phyloP scores from a whole-genome alignment of 331 rosid genomes.

The Acacia concinna region DNA sequence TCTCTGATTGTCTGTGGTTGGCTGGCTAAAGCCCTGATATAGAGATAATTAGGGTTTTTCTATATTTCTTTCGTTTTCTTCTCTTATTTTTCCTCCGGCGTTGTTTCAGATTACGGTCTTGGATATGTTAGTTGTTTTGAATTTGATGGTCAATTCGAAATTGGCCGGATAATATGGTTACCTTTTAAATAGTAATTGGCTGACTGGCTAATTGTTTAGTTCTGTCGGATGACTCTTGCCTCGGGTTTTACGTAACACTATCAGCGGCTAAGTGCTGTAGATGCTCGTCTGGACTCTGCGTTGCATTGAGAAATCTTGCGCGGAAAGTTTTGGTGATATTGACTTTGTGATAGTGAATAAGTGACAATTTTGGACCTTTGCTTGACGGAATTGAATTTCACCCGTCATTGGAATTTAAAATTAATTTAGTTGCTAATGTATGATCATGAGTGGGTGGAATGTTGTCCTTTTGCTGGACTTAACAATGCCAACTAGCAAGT shows the following conservation, averaged over 20 bases:
- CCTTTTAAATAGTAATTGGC: not conserved
- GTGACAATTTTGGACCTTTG: conserved; percentile 17
- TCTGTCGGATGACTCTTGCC: not conserved
- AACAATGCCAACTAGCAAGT: not conserved
- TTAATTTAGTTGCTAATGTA: not conserved
- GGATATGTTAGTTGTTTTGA: conserved; percentile 19
- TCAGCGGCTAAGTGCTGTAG: not conserved
- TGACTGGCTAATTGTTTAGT: not conserved
- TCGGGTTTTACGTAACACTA: not conserved
- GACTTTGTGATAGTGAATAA: conserved; percentile 11
- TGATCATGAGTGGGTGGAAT: not conserved
- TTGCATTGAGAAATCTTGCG: not conserved
- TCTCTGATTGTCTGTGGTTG: not conserved
- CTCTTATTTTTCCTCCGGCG: not conserved
- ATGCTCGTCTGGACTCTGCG: conserved; percentile 1
- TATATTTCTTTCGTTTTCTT: not conserved
- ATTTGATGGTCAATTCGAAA: conserved; percentile 22
- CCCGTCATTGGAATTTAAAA: not conserved
- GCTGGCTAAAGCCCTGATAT: not conserved
- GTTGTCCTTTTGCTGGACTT: not conserved
- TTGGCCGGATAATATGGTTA: not conserved
- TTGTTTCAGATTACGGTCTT: not conserved
- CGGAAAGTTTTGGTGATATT: conserved; percentile 16
- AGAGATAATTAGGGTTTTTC: conserved; percentile 41
- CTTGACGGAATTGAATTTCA: conserved; percentile 17